Conservation (phyloP, 345 rosid genomes). For the Salix dunnii region DNA sequence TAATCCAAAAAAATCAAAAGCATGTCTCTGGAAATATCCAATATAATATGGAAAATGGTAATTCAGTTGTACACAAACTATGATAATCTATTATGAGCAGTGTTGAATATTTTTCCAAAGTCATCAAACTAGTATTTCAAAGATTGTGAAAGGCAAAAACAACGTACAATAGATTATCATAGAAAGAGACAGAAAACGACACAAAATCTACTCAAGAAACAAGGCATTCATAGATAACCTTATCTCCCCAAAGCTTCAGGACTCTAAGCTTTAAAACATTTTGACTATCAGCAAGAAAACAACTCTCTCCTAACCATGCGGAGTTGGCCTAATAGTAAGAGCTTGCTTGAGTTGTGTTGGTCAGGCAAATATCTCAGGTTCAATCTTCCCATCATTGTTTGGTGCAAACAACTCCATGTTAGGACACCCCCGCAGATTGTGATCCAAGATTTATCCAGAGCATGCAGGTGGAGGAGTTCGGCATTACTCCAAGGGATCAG, state of each 20-base stretch:
- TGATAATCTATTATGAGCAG: neutral
- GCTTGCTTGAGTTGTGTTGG: neutral
- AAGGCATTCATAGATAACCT: neutral
- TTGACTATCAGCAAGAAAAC: neutral
- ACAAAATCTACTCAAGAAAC: neutral
- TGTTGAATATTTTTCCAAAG: neutral
- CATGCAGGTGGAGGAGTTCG: neutral
- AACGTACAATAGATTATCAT: neutral
- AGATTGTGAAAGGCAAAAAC: neutral
- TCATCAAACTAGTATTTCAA: neutral
- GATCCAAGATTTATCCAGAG: neutral
- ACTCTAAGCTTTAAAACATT: neutral
- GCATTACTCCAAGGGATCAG: neutral
- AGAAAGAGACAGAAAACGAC: neutral
- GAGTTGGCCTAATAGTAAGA: neutral
- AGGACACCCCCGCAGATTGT: neutral
- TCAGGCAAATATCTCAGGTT: neutral
- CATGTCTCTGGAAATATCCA: neutral
- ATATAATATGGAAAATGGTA: neutral
- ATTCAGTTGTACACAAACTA: neutral
- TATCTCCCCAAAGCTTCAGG: neutral
- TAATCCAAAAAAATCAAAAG: neutral
- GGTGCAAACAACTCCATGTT: neutral
- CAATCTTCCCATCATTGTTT: neutral
- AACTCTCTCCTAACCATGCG: neutral